Percentiles rank a stretch among this genome's conserved stretches.
Conservation (phyloP, 1,139 yeast species). For the Trichomonascaceae sp. region DNA sequence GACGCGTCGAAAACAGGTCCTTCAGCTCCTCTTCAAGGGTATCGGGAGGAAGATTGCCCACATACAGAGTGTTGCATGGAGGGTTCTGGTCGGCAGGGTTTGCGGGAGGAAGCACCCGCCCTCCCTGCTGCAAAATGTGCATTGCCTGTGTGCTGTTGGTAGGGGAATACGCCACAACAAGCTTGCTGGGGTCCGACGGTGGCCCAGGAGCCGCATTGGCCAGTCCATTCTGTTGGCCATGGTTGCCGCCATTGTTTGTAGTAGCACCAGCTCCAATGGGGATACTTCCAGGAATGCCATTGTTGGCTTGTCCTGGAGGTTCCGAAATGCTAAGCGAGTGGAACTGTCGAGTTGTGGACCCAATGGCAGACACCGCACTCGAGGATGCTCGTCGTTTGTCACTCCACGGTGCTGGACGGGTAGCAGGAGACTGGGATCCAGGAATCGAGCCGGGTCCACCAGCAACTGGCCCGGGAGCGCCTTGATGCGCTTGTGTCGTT, state of each 20-base stretch:
- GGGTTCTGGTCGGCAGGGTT: slow-evolving; percentile 99
- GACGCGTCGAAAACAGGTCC: slow-evolving; percentile 73
- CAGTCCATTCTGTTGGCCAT: slow-evolving; percentile 2
- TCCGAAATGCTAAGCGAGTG: slow-evolving; percentile 8
- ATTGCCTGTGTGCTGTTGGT: slow-evolving; percentile 22
- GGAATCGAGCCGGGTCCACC: slow-evolving; percentile 2
- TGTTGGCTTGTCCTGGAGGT: slow-evolving; percentile 1
- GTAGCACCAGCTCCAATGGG: slow-evolving; percentile 1
- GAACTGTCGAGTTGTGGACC: slow-evolving; percentile 7
- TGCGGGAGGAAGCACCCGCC: slow-evolving; percentile 77
- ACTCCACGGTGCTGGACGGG: background rate
- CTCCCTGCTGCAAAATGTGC: slow-evolving; percentile 25
- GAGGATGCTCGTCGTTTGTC: slow-evolving; percentile 7
- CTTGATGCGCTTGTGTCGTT: too few species aligned
- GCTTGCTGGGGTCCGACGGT: slow-evolving; percentile 12
- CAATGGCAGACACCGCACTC: slow-evolving; percentile 4
- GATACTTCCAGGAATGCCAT: slow-evolving; percentile 2
- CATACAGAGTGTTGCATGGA: slow-evolving; percentile 93
- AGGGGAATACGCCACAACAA: slow-evolving; percentile 23
- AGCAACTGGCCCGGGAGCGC: too few species aligned
- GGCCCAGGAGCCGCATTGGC: slow-evolving; percentile 3
- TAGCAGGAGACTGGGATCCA: slow-evolving; percentile 2
- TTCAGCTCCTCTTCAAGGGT: slow-evolving; percentile 90
- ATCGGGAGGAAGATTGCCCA: slow-evolving; percentile 94
- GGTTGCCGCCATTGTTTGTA: slow-evolving; percentile 1